Evolutionary conservation across 768 basidiomycete genomes (phyloP), one percentile per base, ranked within the genome.

Genomic region (Rhizopogon roseolus): DNA sequence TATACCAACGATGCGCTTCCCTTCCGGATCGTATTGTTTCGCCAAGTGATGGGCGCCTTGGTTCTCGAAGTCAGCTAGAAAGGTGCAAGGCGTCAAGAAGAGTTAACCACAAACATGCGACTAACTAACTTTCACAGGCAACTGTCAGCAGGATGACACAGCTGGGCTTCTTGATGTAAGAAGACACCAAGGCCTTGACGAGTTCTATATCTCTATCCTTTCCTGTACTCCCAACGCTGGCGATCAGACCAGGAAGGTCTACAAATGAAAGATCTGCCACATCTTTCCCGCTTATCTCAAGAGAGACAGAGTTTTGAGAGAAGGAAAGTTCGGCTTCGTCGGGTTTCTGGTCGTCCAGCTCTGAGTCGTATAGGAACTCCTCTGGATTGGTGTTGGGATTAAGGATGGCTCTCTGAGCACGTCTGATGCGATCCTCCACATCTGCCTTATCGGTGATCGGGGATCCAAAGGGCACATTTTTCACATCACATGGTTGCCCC

Each of bases 51-150:
- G 82, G 0, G 88, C 88, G 0, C 84, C 85, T 64, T 91, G 88
- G 41, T 88, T 92, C 59, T 90, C 86, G 17, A 87, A 88, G 57
- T 92, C 88, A 49, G 87, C 90, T 91, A 84, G 0, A 36, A 43
- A 54, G 29, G 32, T 9, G 17, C 14, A 16, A 32, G 6, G 22
- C 32, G 77, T 46, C 65, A 65, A 57, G 79, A 42, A 36, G 22
- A 3, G 25, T 7, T 22, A 22, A 14, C 59, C 9, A 27, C 46
- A 46, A 13, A 27, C 46, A 38, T 40, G 1, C 4, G 11, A 8
- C 16, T 39, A 0, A 54, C 63, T 1, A 48, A 66, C 67, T 68
- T 32, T 68, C 68, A 34, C 67, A 68, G 0, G 87, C 78, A 0
- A 90, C 82, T 0, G 87, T 84, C 27, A 88, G 63, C 0, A 90